Base-by-base conservation (phyloP, 257 asterid genomes). In the Fraxinus pennsylvanica region DNA sequence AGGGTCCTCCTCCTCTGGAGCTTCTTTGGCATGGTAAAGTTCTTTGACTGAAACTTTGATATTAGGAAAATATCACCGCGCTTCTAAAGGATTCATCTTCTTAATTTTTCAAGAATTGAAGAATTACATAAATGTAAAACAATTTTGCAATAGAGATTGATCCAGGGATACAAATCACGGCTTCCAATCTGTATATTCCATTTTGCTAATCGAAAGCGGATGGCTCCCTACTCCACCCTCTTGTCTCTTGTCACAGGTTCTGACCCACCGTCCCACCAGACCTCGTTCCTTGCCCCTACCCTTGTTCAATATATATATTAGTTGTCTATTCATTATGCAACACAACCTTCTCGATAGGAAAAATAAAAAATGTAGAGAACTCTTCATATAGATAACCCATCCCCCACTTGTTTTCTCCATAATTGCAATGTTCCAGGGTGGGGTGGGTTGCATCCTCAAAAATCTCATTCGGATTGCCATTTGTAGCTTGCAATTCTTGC, bases 21-120 rank as follows among this genome's bases (percentile, higher is more conserved):
- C 85, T 94, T 94, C 89, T 84, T 85, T 75, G 97, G 97, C 96
- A 94, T 94, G 99, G 97, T 94, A 90, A 76, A 32, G 73, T 67
- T 41, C 65, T 69, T 63, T 39, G 13, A 15, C 70, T 74, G 57
- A 52, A 17, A 41, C 65, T 39, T 68, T 72, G 10, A 78, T 39
- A 69, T 76, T 80, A 9, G 45, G 69, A 21, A 71, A 65, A 68
- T 66, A n/a, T 50, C 36, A 33, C 30, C 1, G 8, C 2, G 22
- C 71, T 65, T 70, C 35, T 39, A 14, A 30, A 45, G 41, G 72
- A 65, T 35, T 27, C 52, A 50, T 36, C 74, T 14, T 19, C 69
- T 25, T 36, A 33, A 47, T 47, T 33, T 52, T 13, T 21, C 36
- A 13, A 22, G 17, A 38, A 27, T 27, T 13, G 29, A 59, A 63